These are phyloP conservation scores for Hebeloma cylindrosporum DNA, from an alignment of 768 basidiomycete species.

Conservation along the genomic window DNA sequence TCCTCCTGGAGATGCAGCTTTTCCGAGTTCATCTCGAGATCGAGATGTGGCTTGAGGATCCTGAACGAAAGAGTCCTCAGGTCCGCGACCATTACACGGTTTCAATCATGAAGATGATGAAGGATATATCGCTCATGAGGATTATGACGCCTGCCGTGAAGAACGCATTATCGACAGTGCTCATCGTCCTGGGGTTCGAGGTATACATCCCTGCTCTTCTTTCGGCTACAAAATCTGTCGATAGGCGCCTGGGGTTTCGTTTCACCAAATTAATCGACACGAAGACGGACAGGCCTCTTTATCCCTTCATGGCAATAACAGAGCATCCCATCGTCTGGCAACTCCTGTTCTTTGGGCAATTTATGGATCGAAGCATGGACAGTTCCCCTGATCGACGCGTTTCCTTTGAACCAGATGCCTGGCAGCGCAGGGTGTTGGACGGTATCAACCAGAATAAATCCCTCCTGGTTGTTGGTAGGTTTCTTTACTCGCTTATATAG, in stretches of 20 bases:
- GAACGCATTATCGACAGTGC: conserved; percentile 38
- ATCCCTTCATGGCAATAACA: conserved; percentile 54
- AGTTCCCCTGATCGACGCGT: conserved; percentile 57
- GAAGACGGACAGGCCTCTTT: conserved; percentile 36
- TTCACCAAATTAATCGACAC: conserved; percentile 56
- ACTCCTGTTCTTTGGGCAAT: conserved; percentile 63
- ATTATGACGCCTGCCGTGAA: conserved; percentile 36
- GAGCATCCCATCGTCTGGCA: conserved; percentile 67
- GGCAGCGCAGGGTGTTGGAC: conserved; percentile 69
- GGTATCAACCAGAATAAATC: conserved; percentile 58
- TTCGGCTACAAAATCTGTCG: conserved; percentile 13
- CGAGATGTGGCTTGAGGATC: conserved; percentile 50
- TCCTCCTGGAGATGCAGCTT: conserved; percentile 52
- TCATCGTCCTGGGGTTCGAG: conserved; percentile 49
- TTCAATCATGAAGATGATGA: conserved; percentile 47
- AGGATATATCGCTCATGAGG: conserved; percentile 40
- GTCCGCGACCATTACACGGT: conserved; percentile 48
- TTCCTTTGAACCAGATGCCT: conserved; percentile 64
- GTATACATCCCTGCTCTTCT: conserved; percentile 33
- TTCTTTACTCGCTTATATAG: background rate
- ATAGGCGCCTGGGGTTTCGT: conserved; percentile 44
- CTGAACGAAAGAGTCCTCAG: conserved; percentile 32
- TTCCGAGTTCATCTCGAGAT: conserved; percentile 55
- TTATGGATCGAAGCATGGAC: conserved; percentile 74
- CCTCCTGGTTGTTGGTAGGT: conserved; percentile 66